Evolutionary conservation across 768 basidiomycete genomes (phyloP), one percentile per base, ranked within the genome.

Genomic region (Candolleomyces eurysporus): DNA sequence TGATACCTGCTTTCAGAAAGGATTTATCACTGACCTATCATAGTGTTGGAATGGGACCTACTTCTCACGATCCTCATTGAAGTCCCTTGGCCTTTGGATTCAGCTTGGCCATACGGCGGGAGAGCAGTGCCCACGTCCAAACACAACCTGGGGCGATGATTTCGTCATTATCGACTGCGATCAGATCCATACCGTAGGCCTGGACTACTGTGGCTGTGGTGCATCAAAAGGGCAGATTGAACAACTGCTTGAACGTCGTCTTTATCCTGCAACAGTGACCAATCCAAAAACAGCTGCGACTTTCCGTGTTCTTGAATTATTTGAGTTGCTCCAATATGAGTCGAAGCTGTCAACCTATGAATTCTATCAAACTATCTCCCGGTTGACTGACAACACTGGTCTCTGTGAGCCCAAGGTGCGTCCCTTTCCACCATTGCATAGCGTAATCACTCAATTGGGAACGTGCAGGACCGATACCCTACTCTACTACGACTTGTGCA

Each of bases 391-490:
- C 36, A 74, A 74, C 54, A 67, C 64, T 5, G 72, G 71, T 4
- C 43, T 64, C 1, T 50, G 49, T 1, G 10, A 48, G 8, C 60
- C 65, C 17, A 56, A 64, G 48, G 68, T 69, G 59, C n/a, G n/a
- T n/a, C n/a, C n/a, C n/a, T n/a, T n/a, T n/a, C n/a, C n/a, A n/a
- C n/a, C n/a, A n/a, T n/a, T n/a, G n/a, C n/a, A n/a, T n/a, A n/a
- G n/a, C n/a, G n/a, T n/a, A n/a, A n/a, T n/a, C n/a, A n/a, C n/a
- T n/a, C n/a, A n/a, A n/a, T n/a, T n/a, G n/a, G n/a, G n/a, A n/a
- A n/a, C n/a, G n/a, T n/a, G n/a, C n/a, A 74, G 74, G 65, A 71
- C 45, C 67, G 75, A 5, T 77, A 77, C 60, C 55, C 60, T 17
- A 53, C 53, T 0, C 70, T 75, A 42, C 30, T 71, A 46, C 63